phyloP scores from a whole-genome alignment of 306 rosid species.

The Cucumis sativus region Cucumber_9930_V3 NC_026657.2:12405001-12405500 shows the following conservation, averaged over 20 bases:
- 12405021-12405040: neutral
- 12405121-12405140: neutral
- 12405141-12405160: neutral
- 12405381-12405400: conserved; percentile 17
- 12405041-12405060: conserved; percentile 11
- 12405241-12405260: neutral
- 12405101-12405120: neutral
- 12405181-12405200: no score
- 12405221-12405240: neutral
- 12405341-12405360: neutral
- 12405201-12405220: neutral
- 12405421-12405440: conserved; percentile 32
- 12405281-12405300: neutral
- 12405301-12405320: conserved; percentile 2
- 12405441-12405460: conserved; percentile 24
- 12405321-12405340: conserved; percentile 14
- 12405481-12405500: neutral
- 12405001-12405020: neutral
- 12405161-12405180: neutral
- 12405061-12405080: neutral
- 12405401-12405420: conserved; percentile 56
- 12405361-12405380: conserved; percentile 66
- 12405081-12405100: conserved; percentile 14
- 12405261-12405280: conserved; percentile 12
- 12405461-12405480: conserved; percentile 27